A percentile compares a stretch with the other conserved stretches of the same genome.
Evolutionary conservation across 345 rosid genomes (phyloP).

Genomic region (Salix caprea): DNA sequence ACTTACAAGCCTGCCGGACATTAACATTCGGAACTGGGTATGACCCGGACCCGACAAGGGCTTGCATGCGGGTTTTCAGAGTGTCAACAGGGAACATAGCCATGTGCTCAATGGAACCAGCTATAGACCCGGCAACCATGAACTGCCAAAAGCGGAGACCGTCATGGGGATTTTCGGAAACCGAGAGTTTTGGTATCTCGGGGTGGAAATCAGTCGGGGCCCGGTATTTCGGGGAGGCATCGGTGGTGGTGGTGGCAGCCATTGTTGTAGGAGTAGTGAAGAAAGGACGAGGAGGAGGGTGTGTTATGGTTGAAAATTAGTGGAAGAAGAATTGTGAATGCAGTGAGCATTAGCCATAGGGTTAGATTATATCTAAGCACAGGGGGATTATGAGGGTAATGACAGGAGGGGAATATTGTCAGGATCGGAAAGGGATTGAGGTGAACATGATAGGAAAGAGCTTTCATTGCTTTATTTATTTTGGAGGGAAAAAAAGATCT

Average conservation of each 20-base stretch:
- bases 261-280: no score
- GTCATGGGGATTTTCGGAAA: constrained; percentile 16
- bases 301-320: neutral
- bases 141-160: constrained; percentile 27
- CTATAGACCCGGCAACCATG: constrained; percentile 27
- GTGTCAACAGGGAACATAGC: constrained; percentile 31
- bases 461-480: no score
- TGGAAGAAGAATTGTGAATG: no score
- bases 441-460: no score
- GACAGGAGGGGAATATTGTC: neutral
- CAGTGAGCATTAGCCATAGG: no score
- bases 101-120: constrained; percentile 24
- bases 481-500: no score
- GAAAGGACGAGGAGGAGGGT: neutral
- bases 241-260: constrained; percentile 4
- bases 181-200: neutral
- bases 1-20: constrained; percentile 12
- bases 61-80: constrained; percentile 28
- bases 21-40: neutral
- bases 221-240: constrained; percentile 16
- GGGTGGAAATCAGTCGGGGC: neutral
- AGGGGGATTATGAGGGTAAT: neutral
- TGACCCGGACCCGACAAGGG: constrained; percentile 5
- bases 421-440: neutral
- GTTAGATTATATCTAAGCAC: no score